Conservation (phyloP, 2,329 filamentous ascomycete genomes). For the Colletotrichum tabaci region DNA sequence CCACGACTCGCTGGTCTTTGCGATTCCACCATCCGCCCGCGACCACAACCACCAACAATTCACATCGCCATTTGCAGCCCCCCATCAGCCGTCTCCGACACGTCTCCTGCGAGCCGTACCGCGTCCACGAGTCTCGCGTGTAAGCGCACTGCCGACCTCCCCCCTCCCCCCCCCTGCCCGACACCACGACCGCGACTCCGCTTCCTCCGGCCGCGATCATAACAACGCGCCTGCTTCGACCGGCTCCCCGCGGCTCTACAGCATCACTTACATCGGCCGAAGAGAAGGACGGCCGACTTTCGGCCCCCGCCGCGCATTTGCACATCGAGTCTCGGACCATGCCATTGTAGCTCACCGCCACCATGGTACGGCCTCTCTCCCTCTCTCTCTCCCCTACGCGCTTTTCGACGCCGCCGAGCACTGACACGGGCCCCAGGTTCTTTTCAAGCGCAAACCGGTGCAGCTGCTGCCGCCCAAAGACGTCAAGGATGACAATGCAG, state of each 20-base stretch:
- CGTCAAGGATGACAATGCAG: constrained; percentile 84
- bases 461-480: constrained; percentile 81
- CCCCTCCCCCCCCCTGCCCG: constrained; percentile 37
- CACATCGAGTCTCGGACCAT: constrained; percentile 36
- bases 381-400: not conserved
- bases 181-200: constrained; percentile 39
- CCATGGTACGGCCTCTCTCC: constrained; percentile 52
- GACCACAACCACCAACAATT: constrained; percentile 36
- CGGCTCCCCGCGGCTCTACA: constrained; percentile 17
- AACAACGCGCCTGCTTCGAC: constrained; percentile 45
- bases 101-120: constrained; percentile 40
- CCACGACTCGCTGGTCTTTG: constrained; percentile 31
- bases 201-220: constrained; percentile 33
- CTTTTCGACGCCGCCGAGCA: constrained; percentile 21
- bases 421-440: constrained; percentile 73
- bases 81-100: constrained; percentile 27
- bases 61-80: constrained; percentile 27
- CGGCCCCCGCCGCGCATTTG: constrained; percentile 58
- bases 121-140: constrained; percentile 42
- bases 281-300: constrained; percentile 52
- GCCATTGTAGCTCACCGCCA: constrained; percentile 43
- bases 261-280: constrained; percentile 26
- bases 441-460: constrained; percentile 97
- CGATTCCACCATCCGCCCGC: constrained; percentile 30
- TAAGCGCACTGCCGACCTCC: constrained; percentile 40